Conservation (phyloP, 2,329 filamentous ascomycete species). For the Fusarium torulosum region DNA sequence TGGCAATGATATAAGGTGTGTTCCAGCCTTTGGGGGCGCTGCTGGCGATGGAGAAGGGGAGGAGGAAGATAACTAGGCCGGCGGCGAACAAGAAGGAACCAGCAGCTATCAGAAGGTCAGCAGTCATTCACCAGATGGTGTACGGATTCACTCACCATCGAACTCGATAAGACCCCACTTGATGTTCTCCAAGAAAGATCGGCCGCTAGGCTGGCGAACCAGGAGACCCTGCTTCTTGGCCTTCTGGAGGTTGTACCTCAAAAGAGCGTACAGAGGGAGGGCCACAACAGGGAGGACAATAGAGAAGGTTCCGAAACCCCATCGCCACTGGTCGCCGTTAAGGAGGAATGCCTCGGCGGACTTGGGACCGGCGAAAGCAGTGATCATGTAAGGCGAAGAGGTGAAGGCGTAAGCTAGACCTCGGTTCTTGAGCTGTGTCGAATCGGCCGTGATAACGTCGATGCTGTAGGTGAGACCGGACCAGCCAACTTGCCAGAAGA, state of each 20-base stretch:
- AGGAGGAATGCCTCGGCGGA: conserved; percentile 43
- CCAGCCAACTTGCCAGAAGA: conserved; percentile 73
- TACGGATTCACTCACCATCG: conserved; percentile 44
- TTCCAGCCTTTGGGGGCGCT: conserved; percentile 60
- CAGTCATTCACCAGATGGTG: neutral
- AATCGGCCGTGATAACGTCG: conserved; percentile 75
- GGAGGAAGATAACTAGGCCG: conserved; percentile 64
- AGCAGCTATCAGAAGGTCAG: conserved; percentile 59
- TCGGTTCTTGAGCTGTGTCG: conserved; percentile 59
- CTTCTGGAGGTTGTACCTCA: conserved; percentile 68
- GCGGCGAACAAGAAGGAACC: conserved; percentile 66
- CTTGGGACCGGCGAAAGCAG: conserved; percentile 54
- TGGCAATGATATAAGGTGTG: conserved; percentile 64
- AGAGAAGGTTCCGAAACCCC: conserved; percentile 70
- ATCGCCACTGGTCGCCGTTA: conserved; percentile 42
- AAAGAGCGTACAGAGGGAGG: conserved; percentile 67
- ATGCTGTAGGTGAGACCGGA: conserved; percentile 72
- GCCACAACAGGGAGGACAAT: conserved; percentile 73
- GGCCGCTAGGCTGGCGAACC: conserved; percentile 53
- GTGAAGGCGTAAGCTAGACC: conserved; percentile 57
- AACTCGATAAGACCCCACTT: conserved; percentile 42
- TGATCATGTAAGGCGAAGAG: conserved; percentile 61
- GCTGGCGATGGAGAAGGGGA: conserved; percentile 68
- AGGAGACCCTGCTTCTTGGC: conserved; percentile 65
- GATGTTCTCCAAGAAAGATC: conserved; percentile 60